Evolutionary conservation across 768 basidiomycete species (phyloP), one percentile per base, ranked within the genome.

Genomic region (Hericium rajendrae): DNA sequence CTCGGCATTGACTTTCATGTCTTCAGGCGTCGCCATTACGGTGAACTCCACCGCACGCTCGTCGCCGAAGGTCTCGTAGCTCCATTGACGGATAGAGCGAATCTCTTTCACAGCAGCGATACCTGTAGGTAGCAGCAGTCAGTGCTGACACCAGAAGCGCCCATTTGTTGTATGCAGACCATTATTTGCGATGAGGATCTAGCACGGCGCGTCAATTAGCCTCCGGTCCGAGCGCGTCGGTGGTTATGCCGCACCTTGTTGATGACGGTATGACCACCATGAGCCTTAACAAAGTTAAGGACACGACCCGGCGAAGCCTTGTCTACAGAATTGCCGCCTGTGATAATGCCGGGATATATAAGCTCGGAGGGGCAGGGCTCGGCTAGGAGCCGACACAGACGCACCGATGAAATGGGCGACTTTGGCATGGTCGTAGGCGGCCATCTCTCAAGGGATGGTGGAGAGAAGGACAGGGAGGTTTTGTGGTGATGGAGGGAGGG

Each of bases 101-200:
- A 99, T 99, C 75, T 98, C 97, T 73, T 99, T 99, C 51, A 99
- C 97, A 55, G 94, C 97, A 53, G 95, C 95, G 67, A 97, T 99
- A 80, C 91, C 91, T 91, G 62, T n/a, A 56, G 38, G 54, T 59
- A 4, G 38, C 52, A 69, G 62, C 60, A 60, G 56, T 64, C 57
- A 54, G 57, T 18, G 38, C 8, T 6, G 2, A 2, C n/a, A 13
- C 37, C 22, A 59, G 12, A 9, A 51, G 22, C 28, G 13, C 41
- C 38, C 43, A 20, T 5, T 18, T 24, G 51, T 39, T 9, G 48
- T 41, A 46, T 53, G 67, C 71, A 50, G 65, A 89, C 94, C 95
- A 72, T 98, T 98, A 74, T 98, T 98, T 61, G 94, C 94, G 72
- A 99, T 98, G 65, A 98, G 88, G 65, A 98, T 88, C 95, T 98